Base-by-base conservation (phyloP, 1,284 basidiomycete genomes). In the Trichosporon sp. region DNA sequence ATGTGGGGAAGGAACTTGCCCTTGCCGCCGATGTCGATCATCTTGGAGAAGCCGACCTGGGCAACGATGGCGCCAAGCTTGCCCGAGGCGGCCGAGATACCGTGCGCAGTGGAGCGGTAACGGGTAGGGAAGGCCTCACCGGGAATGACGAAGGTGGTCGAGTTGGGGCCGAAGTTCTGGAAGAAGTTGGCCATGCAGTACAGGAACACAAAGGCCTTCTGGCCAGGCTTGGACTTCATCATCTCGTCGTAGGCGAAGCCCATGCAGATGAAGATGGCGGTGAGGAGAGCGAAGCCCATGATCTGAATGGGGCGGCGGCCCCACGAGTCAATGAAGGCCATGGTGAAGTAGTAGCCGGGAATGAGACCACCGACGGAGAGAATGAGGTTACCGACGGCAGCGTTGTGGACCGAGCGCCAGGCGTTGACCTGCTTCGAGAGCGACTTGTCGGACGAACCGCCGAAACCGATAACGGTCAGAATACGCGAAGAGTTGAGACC, bases 101-200 rank as follows among this genome's bases (percentile, higher is more conserved):
- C 91, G 78, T 92, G 90, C 2, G 86, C 88, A 5, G 90, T 91
- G 0, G 89, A 89, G 58, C 90, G 85, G 81, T 91, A 91, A 54
- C 91, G 87, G 2, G 91, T 93, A 2, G 91, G 91, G 87, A 92
- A 94, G 29, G 84, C 86, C 78, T 94, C 90, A 62, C 89, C 90
- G 8, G 92, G 91, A 34, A 93, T 83, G 70, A 92, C 75, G 72
- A 85, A 93, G 3, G 90, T 93, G 0, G 90, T 92, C 0, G 86
- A 86, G 80, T 92, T 92, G 59, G 90, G 88, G 0, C 90, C 90
- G 70, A 80, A 82, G 76, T 82, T 81, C 65, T 80, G 79, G 73
- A 80, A 80, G 65, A 81, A 79, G 77, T 81, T 81, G 65, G 79
- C 81, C 63, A 82, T 70, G 70, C 81, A 80, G 72, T 78, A 78